Base-by-base conservation (phyloP, 1,139 yeast genomes). In the Lodderomyces metapsilosis region DNA sequence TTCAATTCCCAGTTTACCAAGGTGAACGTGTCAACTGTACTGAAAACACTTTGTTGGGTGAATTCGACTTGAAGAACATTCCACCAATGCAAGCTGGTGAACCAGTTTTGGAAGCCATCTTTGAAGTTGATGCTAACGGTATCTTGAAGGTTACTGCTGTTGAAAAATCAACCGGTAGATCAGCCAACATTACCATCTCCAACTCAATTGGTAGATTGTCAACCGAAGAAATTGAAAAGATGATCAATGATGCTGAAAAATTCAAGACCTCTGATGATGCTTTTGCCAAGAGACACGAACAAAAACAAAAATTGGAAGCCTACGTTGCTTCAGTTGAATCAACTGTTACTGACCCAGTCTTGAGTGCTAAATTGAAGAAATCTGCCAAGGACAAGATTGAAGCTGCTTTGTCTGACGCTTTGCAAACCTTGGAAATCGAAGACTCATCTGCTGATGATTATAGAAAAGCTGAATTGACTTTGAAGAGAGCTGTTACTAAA, bases 11-110 rank as follows among this genome's bases (percentile, higher is more conserved):
- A 75, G 98, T 92, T 54, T 92, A 91, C 91, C 98, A 92, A 79
- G 98, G 98, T 85, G 98, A 92, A 81, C 96, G 98, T 83, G 96
- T 89, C 68, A 92, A 91, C 95, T 91, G 98, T 83, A 71, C 88
- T 60, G 98, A 92, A 80, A 92, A 92, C 95, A 89, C 97, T 68
- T 84, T 91, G 70, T 87, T 92, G 72, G 98, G 98, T 82, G 97
- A 92, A 80, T 92, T 92, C 76, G 98, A 92, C 84, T 87, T 92
- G 73, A 88, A 88, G 82, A 92, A 92, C 77, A 88, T 92, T 63
- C 98, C 98, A 71, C 98, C 98, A 73, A 82, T 92, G 91, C 88
- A 85, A 74, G 97, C 96, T 75, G 98, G 98, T 77, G 98, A 91
- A 78, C 98, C 98, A 78, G 98, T 88, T 67, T 86, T 92, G 73